Conservation (phyloP, 2,329 filamentous ascomycete genomes). For the Hypoxylon sp. region DNA sequence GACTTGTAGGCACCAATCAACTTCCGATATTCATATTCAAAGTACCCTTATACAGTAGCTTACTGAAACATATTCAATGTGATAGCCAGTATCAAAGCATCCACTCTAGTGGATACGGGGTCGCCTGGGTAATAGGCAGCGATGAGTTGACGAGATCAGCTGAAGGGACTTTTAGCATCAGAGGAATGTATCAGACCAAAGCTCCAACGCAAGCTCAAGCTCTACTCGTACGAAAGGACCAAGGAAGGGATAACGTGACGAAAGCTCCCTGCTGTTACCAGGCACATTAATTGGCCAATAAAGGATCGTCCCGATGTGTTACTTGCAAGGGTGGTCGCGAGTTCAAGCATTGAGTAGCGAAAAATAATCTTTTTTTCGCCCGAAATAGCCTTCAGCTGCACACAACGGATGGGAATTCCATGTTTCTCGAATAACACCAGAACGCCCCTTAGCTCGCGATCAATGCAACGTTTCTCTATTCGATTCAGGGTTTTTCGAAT, state of each 20-base stretch:
- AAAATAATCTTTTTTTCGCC: conserved; percentile 19
- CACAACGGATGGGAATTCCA: conserved; percentile 7
- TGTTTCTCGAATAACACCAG: conserved; percentile 26
- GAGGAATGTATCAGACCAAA: conserved; percentile 21
- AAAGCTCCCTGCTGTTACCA: conserved; percentile 21
- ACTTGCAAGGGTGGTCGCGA: conserved; percentile 34
- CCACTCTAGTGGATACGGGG: conserved; percentile 5
- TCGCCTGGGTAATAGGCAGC: not conserved
- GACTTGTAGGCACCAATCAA: conserved; percentile 18
- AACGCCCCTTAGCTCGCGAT: conserved; percentile 25
- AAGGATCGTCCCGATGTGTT: conserved; percentile 22
- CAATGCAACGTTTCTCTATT: conserved; percentile 24
- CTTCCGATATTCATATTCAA: conserved; percentile 9
- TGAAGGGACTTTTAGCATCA: conserved; percentile 17
- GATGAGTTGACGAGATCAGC: conserved; percentile 21
- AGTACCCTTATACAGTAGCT: conserved; percentile 10
- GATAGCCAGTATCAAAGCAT: conserved; percentile 6
- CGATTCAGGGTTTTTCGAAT: conserved; percentile 24
- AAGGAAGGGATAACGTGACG: conserved; percentile 18
- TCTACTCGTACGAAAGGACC: conserved; percentile 18
- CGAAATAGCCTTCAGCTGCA: conserved; percentile 14
- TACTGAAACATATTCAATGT: conserved; percentile 12
- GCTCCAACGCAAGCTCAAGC: conserved; percentile 10
- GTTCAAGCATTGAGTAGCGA: conserved; percentile 21
- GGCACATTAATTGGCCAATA: conserved; percentile 24